Conservation (phyloP, 169 alveolate genomes). For the Babesia gibsoni region DNA sequence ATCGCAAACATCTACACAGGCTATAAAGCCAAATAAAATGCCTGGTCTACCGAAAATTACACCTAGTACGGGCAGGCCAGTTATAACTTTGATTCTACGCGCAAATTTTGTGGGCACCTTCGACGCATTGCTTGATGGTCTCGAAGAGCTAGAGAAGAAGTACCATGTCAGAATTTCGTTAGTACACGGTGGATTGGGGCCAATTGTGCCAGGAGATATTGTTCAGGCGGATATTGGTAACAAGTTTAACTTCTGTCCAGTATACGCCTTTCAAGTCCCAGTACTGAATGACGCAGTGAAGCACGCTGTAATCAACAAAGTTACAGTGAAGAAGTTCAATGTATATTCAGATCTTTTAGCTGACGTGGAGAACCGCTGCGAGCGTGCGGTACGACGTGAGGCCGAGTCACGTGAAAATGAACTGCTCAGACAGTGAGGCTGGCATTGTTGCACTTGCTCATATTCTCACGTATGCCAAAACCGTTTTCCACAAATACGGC, state of each 20-base stretch:
- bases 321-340: constrained; percentile 73
- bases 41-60: constrained; percentile 51
- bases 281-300: constrained; percentile 77
- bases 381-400: constrained; percentile 14
- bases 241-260: constrained; percentile 74
- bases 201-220: constrained; percentile 79
- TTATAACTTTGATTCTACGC: constrained; percentile 70
- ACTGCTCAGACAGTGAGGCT: too few relatives aligned
- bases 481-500: constrained; percentile 14
- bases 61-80: constrained; percentile 60
- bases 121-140: constrained; percentile 76
- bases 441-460: too few relatives aligned
- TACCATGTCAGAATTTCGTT: constrained; percentile 74
- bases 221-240: constrained; percentile 86
- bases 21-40: constrained; percentile 35
- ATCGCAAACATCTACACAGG: constrained; percentile 32
- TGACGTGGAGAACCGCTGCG: constrained; percentile 69
- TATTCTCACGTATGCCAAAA: too few relatives aligned
- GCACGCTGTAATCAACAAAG: constrained; percentile 76
- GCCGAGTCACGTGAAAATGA: not conserved
- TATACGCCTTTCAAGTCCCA: constrained; percentile 82
- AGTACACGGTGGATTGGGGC: constrained; percentile 86
- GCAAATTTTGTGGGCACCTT: constrained; percentile 78
- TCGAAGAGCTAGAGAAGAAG: constrained; percentile 68
- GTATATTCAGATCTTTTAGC: constrained; percentile 80